Base-by-base conservation (phyloP, 345 rosid species). In the Salix dunnii region DNA sequence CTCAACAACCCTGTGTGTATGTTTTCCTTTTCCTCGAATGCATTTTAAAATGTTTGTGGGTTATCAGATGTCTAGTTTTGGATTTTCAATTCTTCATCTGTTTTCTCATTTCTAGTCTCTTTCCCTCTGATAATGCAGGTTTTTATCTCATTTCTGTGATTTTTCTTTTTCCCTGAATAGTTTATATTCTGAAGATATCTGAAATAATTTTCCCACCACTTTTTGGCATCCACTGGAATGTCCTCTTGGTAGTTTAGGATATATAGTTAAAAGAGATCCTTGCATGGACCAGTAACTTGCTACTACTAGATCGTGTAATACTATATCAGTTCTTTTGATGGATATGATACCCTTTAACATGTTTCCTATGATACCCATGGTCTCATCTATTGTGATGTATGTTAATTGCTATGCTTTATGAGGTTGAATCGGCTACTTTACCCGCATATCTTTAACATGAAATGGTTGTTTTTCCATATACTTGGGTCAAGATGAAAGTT, bases 401-500 rank as follows among this genome's bases (percentile, higher is more conserved):
- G 28, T 68, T 5, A 51, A 40, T 40, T 55, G 61, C 9, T n/a
- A 20, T 61, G 23, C 58, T 33, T 49, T 61, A 18, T n/a, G 63
- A 25, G 68, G 60, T 28, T 61, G 74, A 33, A 62, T 1, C 23
- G 14, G 77, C 17, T 68, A 35, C 53, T 30, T n/a, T 55, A 68
- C 16, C 67, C 55, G 33, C 21, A 30, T 67, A 58, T 67, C 23
- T 8, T 76, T 51, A 53, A 49, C n/a, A 12, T 23, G 30, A 35
- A 55, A 64, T 67, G 21, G 20, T 49, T 67, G 5, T 23, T 42
- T 25, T 23, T 36, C 62, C 28, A 11, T 73, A 55, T 42, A 23
- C 74, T 60, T 11, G 49, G 87, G 84, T 80, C 78, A 78, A 64
- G 85, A 82, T 85, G 88, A 76, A 76, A 72, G 75, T 74, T 74